A percentile compares a stretch with the other conserved stretches of the same genome.
phyloP scores from a whole-genome alignment of 768 basidiomycete genomes.

The Cystofilobasidium ferigula region DNA sequence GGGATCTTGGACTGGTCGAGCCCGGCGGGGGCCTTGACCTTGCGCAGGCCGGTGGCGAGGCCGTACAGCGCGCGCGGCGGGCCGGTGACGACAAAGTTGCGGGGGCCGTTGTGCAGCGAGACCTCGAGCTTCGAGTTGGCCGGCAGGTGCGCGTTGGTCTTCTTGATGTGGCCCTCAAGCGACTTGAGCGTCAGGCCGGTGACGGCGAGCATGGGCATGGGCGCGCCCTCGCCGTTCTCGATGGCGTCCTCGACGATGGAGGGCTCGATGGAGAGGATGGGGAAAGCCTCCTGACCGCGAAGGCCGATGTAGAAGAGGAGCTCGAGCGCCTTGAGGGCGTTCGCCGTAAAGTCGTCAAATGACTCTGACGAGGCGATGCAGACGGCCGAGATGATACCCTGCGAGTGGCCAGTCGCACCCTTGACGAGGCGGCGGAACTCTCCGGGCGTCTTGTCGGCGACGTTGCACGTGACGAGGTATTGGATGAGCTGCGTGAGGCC shows the following conservation, averaged over 20 bases:
- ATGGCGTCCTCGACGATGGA: conserved; percentile 73
- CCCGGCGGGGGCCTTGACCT: conserved; percentile 73
- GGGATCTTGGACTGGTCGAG: conserved; percentile 75
- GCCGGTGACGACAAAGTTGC: conserved; percentile 84
- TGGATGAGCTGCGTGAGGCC: conserved; percentile 91
- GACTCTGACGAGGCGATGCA: conserved; percentile 68
- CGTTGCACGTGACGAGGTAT: conserved; percentile 70
- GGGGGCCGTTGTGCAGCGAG: conserved; percentile 86
- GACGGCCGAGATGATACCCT: conserved; percentile 91
- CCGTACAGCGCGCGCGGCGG: conserved; percentile 86
- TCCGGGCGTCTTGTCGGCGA: conserved; percentile 63
- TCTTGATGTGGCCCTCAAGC: conserved; percentile 66
- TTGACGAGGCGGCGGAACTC: conserved; percentile 63
- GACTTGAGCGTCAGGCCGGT: conserved; percentile 62
- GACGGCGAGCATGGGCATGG: conserved; percentile 86
- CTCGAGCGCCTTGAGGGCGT: conserved; percentile 69
- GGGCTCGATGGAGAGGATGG: conserved; percentile 78
- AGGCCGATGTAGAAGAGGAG: conserved; percentile 91
- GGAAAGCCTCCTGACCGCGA: conserved; percentile 89
- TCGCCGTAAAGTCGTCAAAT: conserved; percentile 60
- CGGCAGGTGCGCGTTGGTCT: conserved; percentile 78
- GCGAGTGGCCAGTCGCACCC: conserved; percentile 93
- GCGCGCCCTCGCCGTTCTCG: conserved; percentile 84
- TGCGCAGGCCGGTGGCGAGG: conserved; percentile 78
- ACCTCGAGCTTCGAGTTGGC: conserved; percentile 65